Conservation (phyloP, 805 yeast species). For the Starmerella asiatica region DNA sequence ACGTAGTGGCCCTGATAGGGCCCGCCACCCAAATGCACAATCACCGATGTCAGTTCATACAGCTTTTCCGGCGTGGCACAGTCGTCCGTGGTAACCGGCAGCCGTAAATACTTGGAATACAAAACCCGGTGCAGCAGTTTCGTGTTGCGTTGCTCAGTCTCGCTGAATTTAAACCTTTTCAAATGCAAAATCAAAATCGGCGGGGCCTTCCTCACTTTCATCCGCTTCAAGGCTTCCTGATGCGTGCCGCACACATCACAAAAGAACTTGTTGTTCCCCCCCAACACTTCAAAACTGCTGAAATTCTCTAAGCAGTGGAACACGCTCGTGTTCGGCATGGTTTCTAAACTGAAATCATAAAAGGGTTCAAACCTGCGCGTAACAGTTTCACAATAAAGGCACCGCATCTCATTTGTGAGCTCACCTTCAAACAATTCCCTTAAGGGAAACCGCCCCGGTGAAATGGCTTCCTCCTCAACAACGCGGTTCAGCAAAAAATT, state of each 20-base stretch:
- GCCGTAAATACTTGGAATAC: conserved; percentile 60
- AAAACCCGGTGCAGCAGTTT: conserved; percentile 75
- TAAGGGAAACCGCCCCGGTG: not conserved
- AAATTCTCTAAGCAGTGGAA: conserved; percentile 71
- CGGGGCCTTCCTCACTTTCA: conserved; percentile 67
- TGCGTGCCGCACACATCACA: conserved; percentile 82
- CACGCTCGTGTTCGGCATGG: conserved; percentile 59
- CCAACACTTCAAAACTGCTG: conserved; percentile 71
- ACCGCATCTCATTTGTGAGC: conserved; percentile 74
- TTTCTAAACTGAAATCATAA: conserved; percentile 73
- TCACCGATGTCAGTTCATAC: conserved; percentile 73
- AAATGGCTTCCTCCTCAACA: conserved; percentile 32
- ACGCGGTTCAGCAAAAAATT: conserved; percentile 74
- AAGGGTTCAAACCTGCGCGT: conserved; percentile 76
- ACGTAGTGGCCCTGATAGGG: conserved; percentile 97
- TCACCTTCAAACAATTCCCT: conserved; percentile 71
- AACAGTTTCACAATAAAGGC: conserved; percentile 74
- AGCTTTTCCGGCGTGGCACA: conserved; percentile 39
- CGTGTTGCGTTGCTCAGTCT: conserved; percentile 62
- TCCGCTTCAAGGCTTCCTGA: conserved; percentile 87
- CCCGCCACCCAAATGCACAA: conserved; percentile 93
- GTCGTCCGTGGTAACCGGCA: conserved; percentile 50
- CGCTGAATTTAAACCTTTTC: conserved; percentile 85
- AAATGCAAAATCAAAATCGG: conserved; percentile 68
- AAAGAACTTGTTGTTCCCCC: conserved; percentile 78